Percentiles rank a stretch among this genome's conserved stretches.
Conservation (phyloP, 1,139 yeast genomes). For the Kluyveromyces sp. region DNA sequence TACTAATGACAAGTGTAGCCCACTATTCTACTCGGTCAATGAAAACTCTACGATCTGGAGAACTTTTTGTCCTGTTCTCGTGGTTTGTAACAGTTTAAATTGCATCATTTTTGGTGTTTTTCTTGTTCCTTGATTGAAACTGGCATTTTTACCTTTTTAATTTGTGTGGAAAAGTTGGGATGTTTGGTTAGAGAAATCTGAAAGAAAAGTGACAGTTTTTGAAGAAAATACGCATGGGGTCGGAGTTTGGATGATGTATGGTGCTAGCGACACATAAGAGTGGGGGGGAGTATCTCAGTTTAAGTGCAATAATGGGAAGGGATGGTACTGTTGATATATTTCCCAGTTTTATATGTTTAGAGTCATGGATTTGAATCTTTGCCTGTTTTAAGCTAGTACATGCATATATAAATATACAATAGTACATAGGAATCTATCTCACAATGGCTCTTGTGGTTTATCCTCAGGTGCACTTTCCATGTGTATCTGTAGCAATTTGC, state of each 20-base stretch:
- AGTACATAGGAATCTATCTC: not conserved
- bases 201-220: too few relatives aligned
- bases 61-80: too few relatives aligned
- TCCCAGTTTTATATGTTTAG: too few relatives aligned
- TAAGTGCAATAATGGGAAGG: too few relatives aligned
- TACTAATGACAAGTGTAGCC: not conserved
- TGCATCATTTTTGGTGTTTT: not conserved
- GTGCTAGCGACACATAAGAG: not conserved
- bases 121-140: not conserved
- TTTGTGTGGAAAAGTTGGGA: too few relatives aligned
- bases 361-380: not conserved
- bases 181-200: too few relatives aligned
- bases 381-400: not conserved
- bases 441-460: not conserved
- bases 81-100: not conserved
- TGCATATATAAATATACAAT: not conserved
- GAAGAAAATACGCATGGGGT: too few relatives aligned
- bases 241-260: too few relatives aligned
- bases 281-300: not conserved
- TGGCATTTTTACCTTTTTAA: too few relatives aligned
- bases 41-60: not conserved
- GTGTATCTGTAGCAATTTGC: conserved; percentile 2
- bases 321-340: too few relatives aligned
- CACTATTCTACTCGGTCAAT: not conserved
- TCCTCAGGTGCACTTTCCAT: not conserved